Evolutionary conservation across 2,329 filamentous ascomycete species (phyloP), one percentile per base, ranked within the genome.

Genomic region (Colletotrichum agaves): DNA sequence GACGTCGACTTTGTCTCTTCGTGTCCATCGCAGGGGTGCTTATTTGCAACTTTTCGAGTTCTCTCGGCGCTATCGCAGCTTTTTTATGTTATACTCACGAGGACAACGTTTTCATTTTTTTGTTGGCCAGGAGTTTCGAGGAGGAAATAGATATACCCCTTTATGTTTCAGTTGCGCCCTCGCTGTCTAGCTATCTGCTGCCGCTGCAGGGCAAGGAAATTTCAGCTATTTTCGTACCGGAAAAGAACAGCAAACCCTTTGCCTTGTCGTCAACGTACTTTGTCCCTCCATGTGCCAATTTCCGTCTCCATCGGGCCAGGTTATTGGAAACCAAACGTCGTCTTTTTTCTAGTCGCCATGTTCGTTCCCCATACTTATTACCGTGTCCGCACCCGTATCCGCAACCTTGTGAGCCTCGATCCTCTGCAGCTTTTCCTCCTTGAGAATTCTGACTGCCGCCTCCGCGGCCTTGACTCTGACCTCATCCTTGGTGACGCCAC

Each of bases 391-490:
- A 5, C 55, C n/a, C 2, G 23, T 15, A 2, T 44, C n/a, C 8
- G 52, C 33, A 19, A 31, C 15, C 12, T 11, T 7, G 15, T 44
- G 47, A 12, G 47, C 23, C 27, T 33, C 50, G 33, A 37, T 21
- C 33, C 39, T 53, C 23, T 39, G n/a, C 31, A 23, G 13, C 33
- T 53, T 53, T 67, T 68, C 70, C 6, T 58, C 52, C 63, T 71
- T 77, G 67, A 82, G 71, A 10, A 78, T 65, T 35, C 69, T 72
- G 23, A 88, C 76, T 0, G 86, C 88, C 69, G 76, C 72, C 46
- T 85, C 81, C 0, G 89, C 89, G 13, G 87, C 89, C 74, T 77
- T 84, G 0, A 83, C 84, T 77, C 83, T 81, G 8, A 85, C 83
- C 74, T 91, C 87, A 50, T 86, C 81, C 43, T 74, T 80, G 46